Conservation (phyloP, 2,329 filamentous ascomycete species). For the Stachybotrys elegans region DNA sequence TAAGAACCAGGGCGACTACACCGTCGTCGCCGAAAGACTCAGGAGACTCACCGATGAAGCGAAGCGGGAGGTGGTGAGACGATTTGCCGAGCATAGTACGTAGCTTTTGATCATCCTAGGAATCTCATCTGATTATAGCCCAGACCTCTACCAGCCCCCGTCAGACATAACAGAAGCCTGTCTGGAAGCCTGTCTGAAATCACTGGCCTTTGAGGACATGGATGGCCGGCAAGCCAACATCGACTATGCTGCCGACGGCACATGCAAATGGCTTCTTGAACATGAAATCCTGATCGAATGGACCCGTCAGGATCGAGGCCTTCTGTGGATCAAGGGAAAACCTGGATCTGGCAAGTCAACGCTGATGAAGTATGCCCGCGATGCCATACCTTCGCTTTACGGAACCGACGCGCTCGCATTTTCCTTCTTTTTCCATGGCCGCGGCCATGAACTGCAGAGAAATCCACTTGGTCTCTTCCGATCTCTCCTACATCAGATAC, state of each 20-base stretch:
- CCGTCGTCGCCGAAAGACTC: neutral
- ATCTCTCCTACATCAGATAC: slow-evolving; percentile 9
- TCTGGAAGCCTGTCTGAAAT: slow-evolving; percentile 3
- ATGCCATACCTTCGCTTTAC: too few relatives aligned
- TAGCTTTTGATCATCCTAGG: neutral
- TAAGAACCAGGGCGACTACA: slow-evolving; percentile 11
- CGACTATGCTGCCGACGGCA: slow-evolving; percentile 1
- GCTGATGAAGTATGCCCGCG: slow-evolving; percentile 17
- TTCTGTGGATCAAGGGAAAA: slow-evolving; percentile 30
- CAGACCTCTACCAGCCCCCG: neutral
- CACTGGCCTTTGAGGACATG: slow-evolving; percentile 4
- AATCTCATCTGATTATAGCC: neutral
- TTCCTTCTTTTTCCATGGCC: slow-evolving; percentile 28
- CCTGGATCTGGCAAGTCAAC: slow-evolving; percentile 32
- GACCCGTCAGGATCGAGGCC: slow-evolving; percentile 2
- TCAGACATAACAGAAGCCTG: neutral
- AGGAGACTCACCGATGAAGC: neutral
- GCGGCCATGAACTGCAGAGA: slow-evolving; percentile 3
- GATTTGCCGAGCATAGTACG: neutral
- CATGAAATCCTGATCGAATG: neutral
- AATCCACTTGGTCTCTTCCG: slow-evolving; percentile 2
- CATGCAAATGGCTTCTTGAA: slow-evolving; percentile 2
- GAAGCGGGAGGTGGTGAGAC: neutral
- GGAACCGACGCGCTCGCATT: slow-evolving; percentile 13
- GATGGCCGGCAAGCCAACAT: slow-evolving; percentile 1